phyloP scores from a whole-genome alignment of 139 green algal genomes.

The Chlorella vulgaris region DNA sequence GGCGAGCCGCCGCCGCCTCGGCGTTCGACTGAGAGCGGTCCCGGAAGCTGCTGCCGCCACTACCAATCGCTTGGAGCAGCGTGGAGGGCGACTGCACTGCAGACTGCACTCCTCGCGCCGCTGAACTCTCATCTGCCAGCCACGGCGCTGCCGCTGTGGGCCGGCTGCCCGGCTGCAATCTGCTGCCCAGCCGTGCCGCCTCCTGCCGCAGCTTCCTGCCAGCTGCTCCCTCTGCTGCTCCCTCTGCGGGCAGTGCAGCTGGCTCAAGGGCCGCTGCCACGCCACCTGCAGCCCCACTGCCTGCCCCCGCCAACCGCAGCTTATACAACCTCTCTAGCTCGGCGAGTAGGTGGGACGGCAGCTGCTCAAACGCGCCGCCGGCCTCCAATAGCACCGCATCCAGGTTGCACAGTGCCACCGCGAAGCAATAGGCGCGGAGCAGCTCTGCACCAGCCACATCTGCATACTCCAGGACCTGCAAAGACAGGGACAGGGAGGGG shows the following conservation, averaged over 20 bases:
- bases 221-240: neutral
- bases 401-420: constrained; percentile 73
- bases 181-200: neutral
- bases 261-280: neutral
- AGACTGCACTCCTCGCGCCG: no score
- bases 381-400: constrained; percentile 73
- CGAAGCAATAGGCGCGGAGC: constrained; percentile 74
- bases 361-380: constrained; percentile 39
- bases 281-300: neutral
- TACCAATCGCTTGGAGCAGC: no score
- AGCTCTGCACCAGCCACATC: constrained; percentile 69
- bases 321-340: constrained; percentile 66
- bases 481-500: neutral
- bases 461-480: constrained; percentile 80
- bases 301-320: constrained; percentile 7
- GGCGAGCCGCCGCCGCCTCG: constrained; percentile 34
- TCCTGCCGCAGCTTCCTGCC: neutral
- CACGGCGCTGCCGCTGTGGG: constrained; percentile 35
- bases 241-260: constrained; percentile 23
- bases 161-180: constrained; percentile 46
- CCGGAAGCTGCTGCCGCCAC: constrained; percentile 34
- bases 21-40: neutral
- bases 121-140: neutral
- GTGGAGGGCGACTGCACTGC: no score
- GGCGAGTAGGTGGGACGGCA: constrained; percentile 61